phyloP scores from a whole-genome alignment of 2,329 filamentous ascomycete species.

The Claviceps africana region DNA sequence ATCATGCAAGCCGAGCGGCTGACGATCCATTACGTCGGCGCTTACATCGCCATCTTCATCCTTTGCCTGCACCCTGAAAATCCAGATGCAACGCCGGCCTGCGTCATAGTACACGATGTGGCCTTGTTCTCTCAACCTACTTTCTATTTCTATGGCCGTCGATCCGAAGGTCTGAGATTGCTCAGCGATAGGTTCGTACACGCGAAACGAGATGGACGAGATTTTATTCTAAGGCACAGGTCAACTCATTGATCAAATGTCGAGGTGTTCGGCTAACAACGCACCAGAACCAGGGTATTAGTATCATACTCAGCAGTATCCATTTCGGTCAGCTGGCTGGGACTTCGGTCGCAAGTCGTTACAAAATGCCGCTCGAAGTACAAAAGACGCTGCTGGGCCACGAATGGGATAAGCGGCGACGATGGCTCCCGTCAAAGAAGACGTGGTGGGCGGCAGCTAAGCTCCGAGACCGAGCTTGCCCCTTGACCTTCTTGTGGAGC shows the following conservation, averaged over 20 bases:
- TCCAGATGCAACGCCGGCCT: slow-evolving; percentile 37
- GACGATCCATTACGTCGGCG: slow-evolving; percentile 18
- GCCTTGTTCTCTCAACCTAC: slow-evolving; percentile 35
- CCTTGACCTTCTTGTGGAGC: neutral
- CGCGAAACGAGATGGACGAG: slow-evolving; percentile 37
- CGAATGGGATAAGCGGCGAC: slow-evolving; percentile 9
- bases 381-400: neutral
- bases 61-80: slow-evolving; percentile 34
- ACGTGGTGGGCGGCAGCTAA: neutral
- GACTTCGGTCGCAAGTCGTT: neutral
- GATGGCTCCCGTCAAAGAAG: slow-evolving; percentile 1
- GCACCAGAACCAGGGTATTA: slow-evolving; percentile 44
- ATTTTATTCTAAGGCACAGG: slow-evolving; percentile 36
- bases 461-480: slow-evolving; percentile 9
- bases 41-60: slow-evolving; percentile 19
- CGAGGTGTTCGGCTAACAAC: slow-evolving; percentile 12
- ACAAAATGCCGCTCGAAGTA: slow-evolving; percentile 1
- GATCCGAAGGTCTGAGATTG: slow-evolving; percentile 30
- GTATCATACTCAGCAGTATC: slow-evolving; percentile 50
- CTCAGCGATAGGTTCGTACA: slow-evolving; percentile 37
- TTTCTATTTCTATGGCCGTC: slow-evolving; percentile 37
- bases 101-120: slow-evolving; percentile 40
- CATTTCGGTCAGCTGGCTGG: slow-evolving; percentile 34
- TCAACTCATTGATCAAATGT: slow-evolving; percentile 6
- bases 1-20: slow-evolving; percentile 29